A percentile compares a stretch with the other conserved stretches of the same genome.
Conservation (phyloP, 257 asterid genomes). For the Lycium ferocissimum region DNA sequence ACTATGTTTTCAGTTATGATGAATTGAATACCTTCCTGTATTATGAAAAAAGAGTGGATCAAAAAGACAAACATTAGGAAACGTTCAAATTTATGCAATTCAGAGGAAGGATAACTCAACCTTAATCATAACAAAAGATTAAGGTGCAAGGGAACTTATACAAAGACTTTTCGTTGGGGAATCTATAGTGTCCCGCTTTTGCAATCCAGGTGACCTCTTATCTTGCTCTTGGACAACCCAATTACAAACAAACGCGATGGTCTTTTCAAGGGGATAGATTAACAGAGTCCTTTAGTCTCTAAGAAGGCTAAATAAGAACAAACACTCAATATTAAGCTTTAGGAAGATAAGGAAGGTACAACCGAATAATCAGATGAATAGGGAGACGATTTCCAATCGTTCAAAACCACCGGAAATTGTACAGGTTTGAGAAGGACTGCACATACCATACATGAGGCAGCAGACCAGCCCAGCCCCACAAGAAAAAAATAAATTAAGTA, state of each 20-base stretch:
- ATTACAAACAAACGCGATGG: not conserved
- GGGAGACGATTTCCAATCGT: not conserved
- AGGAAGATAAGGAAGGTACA: not conserved
- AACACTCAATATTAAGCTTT: not conserved
- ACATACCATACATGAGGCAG: not conserved
- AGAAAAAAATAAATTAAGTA: not conserved
- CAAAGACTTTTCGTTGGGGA: not conserved
- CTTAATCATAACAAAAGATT: not conserved
- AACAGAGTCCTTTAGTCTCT: not conserved
- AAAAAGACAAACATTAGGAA: not conserved
- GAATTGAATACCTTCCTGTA: not conserved
- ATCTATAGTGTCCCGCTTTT: not conserved
- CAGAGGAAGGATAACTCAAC: not conserved
- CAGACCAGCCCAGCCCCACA: not conserved
- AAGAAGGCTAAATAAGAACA: not conserved
- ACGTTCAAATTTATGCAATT: not conserved
- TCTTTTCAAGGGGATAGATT: not conserved
- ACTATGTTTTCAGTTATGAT: not conserved
- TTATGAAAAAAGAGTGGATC: not conserved
- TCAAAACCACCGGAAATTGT: not conserved
- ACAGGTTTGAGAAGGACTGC: not conserved
- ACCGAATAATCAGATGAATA: not conserved
- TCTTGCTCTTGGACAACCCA: not conserved
- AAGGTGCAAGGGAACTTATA: not conserved
- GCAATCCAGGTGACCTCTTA: not conserved